phyloP scores from a whole-genome alignment of 305 asterid species.

The Caryopteris hybrid region DNA sequence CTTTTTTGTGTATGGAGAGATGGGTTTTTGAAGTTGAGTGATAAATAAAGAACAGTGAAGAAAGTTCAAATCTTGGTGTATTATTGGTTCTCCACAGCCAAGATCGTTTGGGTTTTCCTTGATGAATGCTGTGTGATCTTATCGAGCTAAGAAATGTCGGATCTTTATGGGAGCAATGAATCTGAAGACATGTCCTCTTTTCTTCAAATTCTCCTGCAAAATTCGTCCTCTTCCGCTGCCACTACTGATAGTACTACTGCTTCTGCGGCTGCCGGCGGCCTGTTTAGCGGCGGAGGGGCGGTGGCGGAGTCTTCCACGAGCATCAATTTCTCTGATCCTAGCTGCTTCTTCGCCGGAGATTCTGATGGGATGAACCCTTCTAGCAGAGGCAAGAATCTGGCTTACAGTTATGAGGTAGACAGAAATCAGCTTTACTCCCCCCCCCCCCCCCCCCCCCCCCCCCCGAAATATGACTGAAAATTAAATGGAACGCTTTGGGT shows the following conservation, averaged over 20 bases:
- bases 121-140: conserved; percentile 23
- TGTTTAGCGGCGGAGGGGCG: conserved; percentile 34
- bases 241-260: conserved; percentile 17
- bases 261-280: conserved; percentile 33
- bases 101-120: neutral
- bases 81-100: neutral
- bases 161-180: conserved; percentile 67
- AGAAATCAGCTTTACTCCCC: too few relatives aligned
- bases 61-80: conserved; percentile 14
- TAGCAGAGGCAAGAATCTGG: conserved; percentile 33
- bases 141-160: conserved; percentile 53
- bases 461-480: neutral
- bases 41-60: neutral
- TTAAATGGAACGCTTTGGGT: too few relatives aligned
- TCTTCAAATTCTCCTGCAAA: conserved; percentile 69
- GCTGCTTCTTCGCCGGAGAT: conserved; percentile 40
- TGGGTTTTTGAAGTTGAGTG: conserved; percentile 18
- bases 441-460: too few relatives aligned
- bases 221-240: conserved; percentile 46
- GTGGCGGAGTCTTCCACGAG: conserved; percentile 49
- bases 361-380: conserved; percentile 35
- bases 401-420: conserved; percentile 43
- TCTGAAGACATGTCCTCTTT: conserved; percentile 79
- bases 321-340: conserved; percentile 70
- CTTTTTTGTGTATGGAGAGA: neutral